Base-by-base conservation (phyloP, 805 yeast genomes). In the Myxozyma lipomycoides region DNA sequence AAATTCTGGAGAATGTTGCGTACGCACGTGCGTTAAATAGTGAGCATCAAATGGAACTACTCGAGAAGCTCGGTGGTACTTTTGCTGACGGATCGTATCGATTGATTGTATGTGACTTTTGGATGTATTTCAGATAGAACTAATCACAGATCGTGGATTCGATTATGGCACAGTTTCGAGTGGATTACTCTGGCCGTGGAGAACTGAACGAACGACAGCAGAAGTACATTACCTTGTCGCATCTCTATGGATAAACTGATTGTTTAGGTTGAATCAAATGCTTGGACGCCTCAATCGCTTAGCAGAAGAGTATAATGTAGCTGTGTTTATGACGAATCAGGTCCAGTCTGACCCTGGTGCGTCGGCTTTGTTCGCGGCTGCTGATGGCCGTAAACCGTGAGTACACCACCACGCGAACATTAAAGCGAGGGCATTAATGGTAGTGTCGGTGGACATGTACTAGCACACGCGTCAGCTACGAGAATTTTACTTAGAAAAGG, bases 331-430 rank as follows among this genome's bases (percentile, higher is more conserved):
- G 70, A 79, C 83, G 1, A 84, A 84, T 60, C 91, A 84, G 64
- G 61, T 84, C 15, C 91, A 84, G 56, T 84, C 89, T 5, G 91
- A 85, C 64, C 91, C 89, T 4, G 91, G 89, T 53, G 93, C 91
- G 1, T 78, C 83, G 59, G 83, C 89, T 0, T 70, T 82, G 21
- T 84, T 85, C 77, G 88, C 84, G 26, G 76, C 86, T 46, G 89
- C 88, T 6, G 91, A 85, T 67, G 90, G 91, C 4, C 78, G 88
- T 61, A 85, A 85, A 65, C 91, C 93, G 53, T 69, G 52, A 56
- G 71, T 62, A 19, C 7, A n/a, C n/a, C n/a, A n/a, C n/a, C n/a
- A n/a, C n/a, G n/a, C n/a, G n/a, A n/a, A n/a, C n/a, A n/a, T n/a
- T n/a, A n/a, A n/a, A n/a, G n/a, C n/a, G n/a, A n/a, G n/a, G n/a